These are phyloP conservation scores for Corinectria fuckeliana DNA, from an alignment of 2,329 filamentous ascomycete genomes.

Conservation along the genomic window DNA sequence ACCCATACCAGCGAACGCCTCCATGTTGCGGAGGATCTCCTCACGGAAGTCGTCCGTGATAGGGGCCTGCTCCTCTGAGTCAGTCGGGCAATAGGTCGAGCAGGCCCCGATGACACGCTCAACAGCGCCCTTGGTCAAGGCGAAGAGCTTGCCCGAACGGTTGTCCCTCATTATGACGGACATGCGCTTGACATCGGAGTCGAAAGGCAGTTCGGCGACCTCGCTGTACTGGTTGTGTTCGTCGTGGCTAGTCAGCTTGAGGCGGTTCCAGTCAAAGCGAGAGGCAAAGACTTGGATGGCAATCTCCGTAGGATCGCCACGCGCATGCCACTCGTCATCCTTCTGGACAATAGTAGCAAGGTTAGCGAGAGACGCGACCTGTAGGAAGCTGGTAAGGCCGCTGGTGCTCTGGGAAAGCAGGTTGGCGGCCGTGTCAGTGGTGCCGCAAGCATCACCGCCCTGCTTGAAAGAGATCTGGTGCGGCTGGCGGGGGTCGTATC, in stretches of 20 bases:
- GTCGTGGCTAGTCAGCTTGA: conserved; percentile 54
- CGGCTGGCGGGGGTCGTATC: conserved; percentile 45
- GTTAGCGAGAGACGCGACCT: conserved; percentile 70
- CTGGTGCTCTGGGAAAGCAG: conserved; percentile 51
- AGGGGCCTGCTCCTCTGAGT: conserved; percentile 47
- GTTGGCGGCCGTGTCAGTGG: conserved; percentile 36
- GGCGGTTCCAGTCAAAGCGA: conserved; percentile 69
- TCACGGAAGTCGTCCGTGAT: conserved; percentile 60
- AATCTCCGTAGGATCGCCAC: conserved; percentile 71
- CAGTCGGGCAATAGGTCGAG: conserved; percentile 54
- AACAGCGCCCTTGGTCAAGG: conserved; percentile 72
- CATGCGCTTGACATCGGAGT: conserved; percentile 79
- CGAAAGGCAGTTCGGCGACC: conserved; percentile 74
- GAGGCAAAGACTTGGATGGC: conserved; percentile 77
- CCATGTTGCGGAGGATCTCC: conserved; percentile 71
- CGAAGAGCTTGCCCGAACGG: conserved; percentile 49
- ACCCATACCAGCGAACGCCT: conserved; percentile 68
- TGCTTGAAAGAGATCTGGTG: conserved; percentile 43
- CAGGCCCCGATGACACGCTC: conserved; percentile 73
- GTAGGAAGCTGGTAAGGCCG: conserved; percentile 61
- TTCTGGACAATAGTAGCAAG: conserved; percentile 66
- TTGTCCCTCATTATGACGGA: conserved; percentile 68
- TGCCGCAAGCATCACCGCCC: conserved; percentile 24
- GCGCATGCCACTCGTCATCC: conserved; percentile 64
- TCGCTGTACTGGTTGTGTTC: conserved; percentile 61